Evolutionary conservation across 1,139 yeast species (phyloP).

Genomic region (Kodamaea plutei): DNA sequence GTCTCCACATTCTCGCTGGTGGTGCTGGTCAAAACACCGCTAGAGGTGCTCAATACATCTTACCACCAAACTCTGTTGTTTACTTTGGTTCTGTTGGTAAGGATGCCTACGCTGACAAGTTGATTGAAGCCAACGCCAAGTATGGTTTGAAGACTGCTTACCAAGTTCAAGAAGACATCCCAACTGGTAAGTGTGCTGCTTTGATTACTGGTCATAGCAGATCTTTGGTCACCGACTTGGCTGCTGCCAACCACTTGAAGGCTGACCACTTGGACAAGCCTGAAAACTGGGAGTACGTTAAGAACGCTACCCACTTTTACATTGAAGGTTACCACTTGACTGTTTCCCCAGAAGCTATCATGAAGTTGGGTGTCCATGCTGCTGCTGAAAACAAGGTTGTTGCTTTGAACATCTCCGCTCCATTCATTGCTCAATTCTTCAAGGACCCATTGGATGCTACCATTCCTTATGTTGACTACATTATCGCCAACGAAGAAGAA

Average conservation of each 20-base stretch:
- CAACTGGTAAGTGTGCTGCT: constrained; percentile 99
- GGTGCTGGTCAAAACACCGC: constrained; percentile 99
- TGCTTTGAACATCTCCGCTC: constrained; percentile 88
- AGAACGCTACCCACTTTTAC: constrained; percentile 77
- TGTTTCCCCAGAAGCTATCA: constrained; percentile 93
- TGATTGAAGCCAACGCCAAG: constrained; percentile 73
- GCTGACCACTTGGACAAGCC: constrained; percentile 82
- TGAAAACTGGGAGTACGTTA: constrained; percentile 86
- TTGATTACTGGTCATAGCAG: constrained; percentile 83
- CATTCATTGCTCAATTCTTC: constrained; percentile 93
- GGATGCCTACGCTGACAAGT: constrained; percentile 80
- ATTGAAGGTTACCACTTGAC: constrained; percentile 98
- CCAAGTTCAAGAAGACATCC: constrained; percentile 68
- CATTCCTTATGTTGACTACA: constrained; percentile 83
- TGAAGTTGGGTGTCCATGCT: constrained; percentile 85
- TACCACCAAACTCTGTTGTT: constrained; percentile 78
- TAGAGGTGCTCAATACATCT: constrained; percentile 92
- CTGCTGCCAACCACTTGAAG: constrained; percentile 97
- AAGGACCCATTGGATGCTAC: constrained; percentile 82
- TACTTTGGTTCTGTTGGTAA: constrained; percentile 97
- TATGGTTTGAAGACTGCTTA: constrained; percentile 89
- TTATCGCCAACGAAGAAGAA: constrained; percentile 95
- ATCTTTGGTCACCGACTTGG: constrained; percentile 92
- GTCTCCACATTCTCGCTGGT: constrained; percentile 82
- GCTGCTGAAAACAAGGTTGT: constrained; percentile 81